Percentiles rank a stretch among this genome's conserved stretches.
phyloP scores from a whole-genome alignment of 2,329 filamentous ascomycete species.

The Coleophoma crateriformis region DNA sequence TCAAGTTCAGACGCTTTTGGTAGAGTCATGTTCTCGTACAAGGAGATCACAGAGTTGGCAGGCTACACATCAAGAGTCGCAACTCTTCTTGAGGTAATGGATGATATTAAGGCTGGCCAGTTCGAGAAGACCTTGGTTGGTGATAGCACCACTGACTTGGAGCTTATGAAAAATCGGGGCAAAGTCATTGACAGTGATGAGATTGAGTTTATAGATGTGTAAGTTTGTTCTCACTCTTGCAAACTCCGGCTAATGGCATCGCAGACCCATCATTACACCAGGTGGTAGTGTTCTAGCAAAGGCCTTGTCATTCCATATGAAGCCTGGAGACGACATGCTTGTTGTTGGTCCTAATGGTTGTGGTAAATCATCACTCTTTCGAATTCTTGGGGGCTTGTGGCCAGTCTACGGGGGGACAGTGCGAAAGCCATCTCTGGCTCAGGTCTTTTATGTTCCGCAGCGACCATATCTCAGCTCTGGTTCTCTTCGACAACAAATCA shows the following conservation, averaged over 20 bases:
- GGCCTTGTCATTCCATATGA: constrained; percentile 80
- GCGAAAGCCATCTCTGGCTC: constrained; percentile 81
- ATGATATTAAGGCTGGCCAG: constrained; percentile 81
- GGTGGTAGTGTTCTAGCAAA: constrained; percentile 91
- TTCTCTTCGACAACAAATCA: constrained; percentile 91
- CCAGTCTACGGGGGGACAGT: constrained; percentile 95
- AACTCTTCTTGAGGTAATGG: constrained; percentile 86
- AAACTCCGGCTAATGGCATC: constrained; percentile 13
- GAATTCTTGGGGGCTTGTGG: constrained; percentile 94
- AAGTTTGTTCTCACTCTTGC: constrained; percentile 26
- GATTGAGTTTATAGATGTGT: constrained; percentile 81
- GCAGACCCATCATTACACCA: constrained; percentile 83
- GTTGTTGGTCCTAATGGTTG: constrained; percentile 94
- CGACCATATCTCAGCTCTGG: constrained; percentile 89
- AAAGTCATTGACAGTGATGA: constrained; percentile 75
- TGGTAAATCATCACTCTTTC: constrained; percentile 92
- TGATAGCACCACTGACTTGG: constrained; percentile 72
- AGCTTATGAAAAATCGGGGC: constrained; percentile 77
- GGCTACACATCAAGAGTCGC: constrained; percentile 93
- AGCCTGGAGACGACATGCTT: constrained; percentile 82
- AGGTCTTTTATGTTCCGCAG: constrained; percentile 98
- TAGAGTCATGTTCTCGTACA: constrained; percentile 95
- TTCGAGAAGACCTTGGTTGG: constrained; percentile 97
- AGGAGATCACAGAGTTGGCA: constrained; percentile 92
- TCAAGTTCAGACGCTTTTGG: constrained; percentile 95